Evolutionary conservation across 1,284 basidiomycete species (phyloP).

Genomic region (Sanghuangporus weigelae): DNA sequence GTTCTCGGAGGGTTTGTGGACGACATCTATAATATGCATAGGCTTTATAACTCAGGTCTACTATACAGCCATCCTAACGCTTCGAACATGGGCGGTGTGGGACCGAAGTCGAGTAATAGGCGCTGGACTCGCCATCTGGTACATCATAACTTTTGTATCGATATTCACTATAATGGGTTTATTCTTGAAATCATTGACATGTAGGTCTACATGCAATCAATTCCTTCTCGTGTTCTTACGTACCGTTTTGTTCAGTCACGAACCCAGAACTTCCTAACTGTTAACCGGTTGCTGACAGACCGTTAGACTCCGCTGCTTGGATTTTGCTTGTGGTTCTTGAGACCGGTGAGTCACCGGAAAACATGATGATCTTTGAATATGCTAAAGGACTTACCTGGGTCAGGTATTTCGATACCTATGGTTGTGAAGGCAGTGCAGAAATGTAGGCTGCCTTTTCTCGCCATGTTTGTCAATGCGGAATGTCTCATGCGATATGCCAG

Average conservation of each 20-base stretch:
- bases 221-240: not conserved
- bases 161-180: not conserved
- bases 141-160: not conserved
- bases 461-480: not conserved
- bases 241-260: not conserved
- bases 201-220: not conserved
- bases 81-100: constrained; percentile 15
- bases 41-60: not conserved
- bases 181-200: not conserved
- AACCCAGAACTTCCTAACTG: not conserved
- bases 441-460: not conserved
- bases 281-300: not conserved
- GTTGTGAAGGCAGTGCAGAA: not conserved
- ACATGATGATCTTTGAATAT: not conserved
- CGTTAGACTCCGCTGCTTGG: not conserved
- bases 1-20: not conserved
- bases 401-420: not conserved
- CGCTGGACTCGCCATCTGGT: constrained; percentile 1
- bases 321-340: not conserved
- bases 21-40: not conserved
- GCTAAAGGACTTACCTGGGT: not conserved
- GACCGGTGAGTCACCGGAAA: not conserved
- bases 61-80: not conserved
- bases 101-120: not conserved
- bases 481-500: not conserved